A percentile compares a stretch with the other conserved stretches of the same genome.
Evolutionary conservation across 306 rosid genomes (phyloP).

Genomic region (Psophocarpus tetragonolobus): DNA sequence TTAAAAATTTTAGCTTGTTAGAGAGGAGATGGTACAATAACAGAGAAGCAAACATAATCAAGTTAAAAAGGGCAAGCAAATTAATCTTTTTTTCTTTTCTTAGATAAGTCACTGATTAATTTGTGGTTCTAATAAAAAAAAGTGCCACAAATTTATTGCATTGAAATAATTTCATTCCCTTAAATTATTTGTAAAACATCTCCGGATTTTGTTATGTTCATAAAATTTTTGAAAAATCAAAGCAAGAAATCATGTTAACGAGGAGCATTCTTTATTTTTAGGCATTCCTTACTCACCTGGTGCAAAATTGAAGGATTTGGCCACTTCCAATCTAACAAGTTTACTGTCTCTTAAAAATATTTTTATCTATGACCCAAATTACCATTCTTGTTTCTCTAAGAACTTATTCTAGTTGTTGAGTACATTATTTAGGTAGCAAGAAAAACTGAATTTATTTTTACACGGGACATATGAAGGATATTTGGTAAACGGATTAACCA

Average conservation of each 20-base stretch:
- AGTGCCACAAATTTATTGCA: not conserved
- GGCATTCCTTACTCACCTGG: not conserved
- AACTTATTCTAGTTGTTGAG: not conserved
- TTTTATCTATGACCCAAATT: not conserved
- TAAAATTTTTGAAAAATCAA: not conserved
- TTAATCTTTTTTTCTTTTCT: not conserved
- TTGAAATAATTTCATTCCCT: not conserved
- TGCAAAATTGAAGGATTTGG: not conserved
- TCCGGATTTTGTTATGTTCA: not conserved
- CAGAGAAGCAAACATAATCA: not conserved
- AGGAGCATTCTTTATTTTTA: not conserved
- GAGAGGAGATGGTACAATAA: not conserved
- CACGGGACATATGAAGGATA: constrained; percentile 58
- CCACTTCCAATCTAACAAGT: not conserved
- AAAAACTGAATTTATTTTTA: not conserved
- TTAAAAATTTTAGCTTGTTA: not conserved
- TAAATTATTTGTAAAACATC: not conserved
- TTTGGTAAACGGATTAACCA: constrained; percentile 95
- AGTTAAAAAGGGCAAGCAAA: not conserved
- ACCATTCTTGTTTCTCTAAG: not conserved
- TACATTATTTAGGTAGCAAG: not conserved
- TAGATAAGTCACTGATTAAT: not conserved
- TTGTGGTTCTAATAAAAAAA: not conserved
- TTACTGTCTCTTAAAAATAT: not conserved
- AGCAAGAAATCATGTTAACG: not conserved